Evolutionary conservation across 345 rosid genomes (phyloP).

Genomic region (Salix viminalis): DNA sequence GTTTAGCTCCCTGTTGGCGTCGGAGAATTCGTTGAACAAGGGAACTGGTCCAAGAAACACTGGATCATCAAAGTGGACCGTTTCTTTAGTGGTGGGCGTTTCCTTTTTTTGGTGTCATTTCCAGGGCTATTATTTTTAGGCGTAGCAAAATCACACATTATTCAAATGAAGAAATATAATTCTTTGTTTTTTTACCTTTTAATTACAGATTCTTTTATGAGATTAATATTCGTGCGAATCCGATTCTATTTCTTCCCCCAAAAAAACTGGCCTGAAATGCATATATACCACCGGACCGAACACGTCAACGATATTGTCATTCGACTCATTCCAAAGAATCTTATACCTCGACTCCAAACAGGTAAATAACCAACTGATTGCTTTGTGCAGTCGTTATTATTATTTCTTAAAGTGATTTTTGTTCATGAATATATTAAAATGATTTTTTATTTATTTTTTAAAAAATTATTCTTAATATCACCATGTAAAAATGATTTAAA

Average conservation of each 20-base stretch:
- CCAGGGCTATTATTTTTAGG: background rate
- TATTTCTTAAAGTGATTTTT: too few relatives aligned
- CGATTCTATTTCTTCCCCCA: background rate
- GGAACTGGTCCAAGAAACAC: constrained; percentile 17
- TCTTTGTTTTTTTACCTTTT: background rate
- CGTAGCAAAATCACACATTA: background rate
- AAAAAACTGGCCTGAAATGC: too few relatives aligned
- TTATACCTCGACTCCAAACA: background rate
- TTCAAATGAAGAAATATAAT: background rate
- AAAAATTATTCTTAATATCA: too few relatives aligned
- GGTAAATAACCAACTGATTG: background rate
- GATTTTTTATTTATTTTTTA: too few relatives aligned
- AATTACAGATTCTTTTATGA: background rate
- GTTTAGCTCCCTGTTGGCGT: constrained; percentile 50
- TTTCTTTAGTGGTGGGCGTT: constrained; percentile 30
- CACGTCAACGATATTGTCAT: too few relatives aligned
- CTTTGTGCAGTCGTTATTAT: background rate
- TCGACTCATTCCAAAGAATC: constrained; percentile 1
- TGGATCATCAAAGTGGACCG: constrained; percentile 21
- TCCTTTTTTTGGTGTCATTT: background rate
- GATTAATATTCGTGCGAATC: background rate
- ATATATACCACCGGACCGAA: too few relatives aligned
- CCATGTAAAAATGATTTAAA: too few relatives aligned
- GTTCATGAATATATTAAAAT: too few relatives aligned
- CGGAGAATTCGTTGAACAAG: constrained; percentile 49